phyloP scores from a whole-genome alignment of 2,329 filamentous ascomycete genomes.

The Trichophyton benhamiae region DNA sequence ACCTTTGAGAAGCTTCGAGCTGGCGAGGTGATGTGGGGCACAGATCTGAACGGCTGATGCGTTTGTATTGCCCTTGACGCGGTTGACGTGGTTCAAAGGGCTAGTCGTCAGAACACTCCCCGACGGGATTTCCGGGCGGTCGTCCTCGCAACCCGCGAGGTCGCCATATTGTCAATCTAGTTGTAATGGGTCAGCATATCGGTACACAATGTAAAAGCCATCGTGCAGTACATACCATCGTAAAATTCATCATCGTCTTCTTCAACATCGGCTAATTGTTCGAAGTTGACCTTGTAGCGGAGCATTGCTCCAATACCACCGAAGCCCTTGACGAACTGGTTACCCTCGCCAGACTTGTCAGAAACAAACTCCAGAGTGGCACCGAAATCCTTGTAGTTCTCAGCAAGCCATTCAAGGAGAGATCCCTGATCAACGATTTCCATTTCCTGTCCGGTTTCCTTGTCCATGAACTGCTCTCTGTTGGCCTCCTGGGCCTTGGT shows the following conservation, averaged over 20 bases:
- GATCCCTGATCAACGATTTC: conserved; percentile 75
- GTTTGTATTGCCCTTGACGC: conserved; percentile 24
- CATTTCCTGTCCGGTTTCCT: conserved; percentile 93
- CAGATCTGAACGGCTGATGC: conserved; percentile 22
- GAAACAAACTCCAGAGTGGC: conserved; percentile 94
- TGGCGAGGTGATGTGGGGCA: conserved; percentile 22
- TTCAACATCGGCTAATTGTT: conserved; percentile 82
- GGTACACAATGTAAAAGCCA: not conserved
- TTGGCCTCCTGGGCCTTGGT: conserved; percentile 74
- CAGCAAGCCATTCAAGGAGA: conserved; percentile 98
- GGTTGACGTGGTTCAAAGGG: conserved; percentile 29
- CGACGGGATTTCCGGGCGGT: conserved; percentile 48
- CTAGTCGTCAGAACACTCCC: conserved; percentile 45
- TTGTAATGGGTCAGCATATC: conserved; percentile 5
- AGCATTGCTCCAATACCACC: conserved; percentile 95
- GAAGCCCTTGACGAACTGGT: conserved; percentile 99
- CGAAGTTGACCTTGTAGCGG: conserved; percentile 99
- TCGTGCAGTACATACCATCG: conserved; percentile 41
- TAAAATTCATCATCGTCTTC: conserved; percentile 93
- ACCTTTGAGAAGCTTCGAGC: conserved; percentile 31
- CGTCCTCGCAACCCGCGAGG: conserved; percentile 82
- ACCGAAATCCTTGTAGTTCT: conserved; percentile 97
- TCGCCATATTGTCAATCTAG: conserved; percentile 77
- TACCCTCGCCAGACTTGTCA: conserved; percentile 92
- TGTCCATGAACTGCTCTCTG: conserved; percentile 84